Evolutionary conservation across 352 stramenopile species (phyloP).

Genomic region (Thalassiosira allenii): DNA sequence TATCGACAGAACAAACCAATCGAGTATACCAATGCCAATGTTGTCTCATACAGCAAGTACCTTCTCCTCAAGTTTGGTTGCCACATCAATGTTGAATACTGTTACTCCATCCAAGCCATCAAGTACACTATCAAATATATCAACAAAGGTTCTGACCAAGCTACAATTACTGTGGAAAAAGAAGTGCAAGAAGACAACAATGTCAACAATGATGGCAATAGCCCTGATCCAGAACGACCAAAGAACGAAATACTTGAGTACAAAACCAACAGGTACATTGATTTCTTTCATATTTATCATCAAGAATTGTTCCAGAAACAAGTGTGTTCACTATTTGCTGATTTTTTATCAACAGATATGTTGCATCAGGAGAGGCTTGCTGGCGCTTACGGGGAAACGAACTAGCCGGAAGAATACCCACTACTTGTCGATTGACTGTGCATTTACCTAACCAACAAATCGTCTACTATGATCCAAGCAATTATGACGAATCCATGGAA

Average conservation of each 20-base stretch:
- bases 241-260: constrained; percentile 12
- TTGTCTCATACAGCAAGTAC: constrained; percentile 81
- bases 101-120: constrained; percentile 51
- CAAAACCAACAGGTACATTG: constrained; percentile 22
- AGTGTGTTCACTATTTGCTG: neutral
- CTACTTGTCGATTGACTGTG: constrained; percentile 13
- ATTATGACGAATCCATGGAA: constrained; percentile 24
- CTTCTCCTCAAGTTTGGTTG: constrained; percentile 75
- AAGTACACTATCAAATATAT: constrained; percentile 86
- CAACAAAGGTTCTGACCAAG: constrained; percentile 71
- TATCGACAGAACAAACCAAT: neutral
- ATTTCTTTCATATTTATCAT: no score
- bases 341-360: constrained; percentile 21
- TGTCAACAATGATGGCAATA: neutral
- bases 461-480: constrained; percentile 27
- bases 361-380: neutral
- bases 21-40: neutral
- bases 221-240: no score
- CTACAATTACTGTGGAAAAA: constrained; percentile 16
- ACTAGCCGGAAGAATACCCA: constrained; percentile 1
- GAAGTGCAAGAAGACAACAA: no score
- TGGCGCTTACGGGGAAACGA: constrained; percentile 9
- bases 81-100: constrained; percentile 84
- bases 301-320: neutral
- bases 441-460: constrained; percentile 17